A percentile compares a stretch with the other conserved stretches of the same genome.
Evolutionary conservation across 805 yeast genomes (phyloP).

Genomic region (Ogataea paraovalis): DNA sequence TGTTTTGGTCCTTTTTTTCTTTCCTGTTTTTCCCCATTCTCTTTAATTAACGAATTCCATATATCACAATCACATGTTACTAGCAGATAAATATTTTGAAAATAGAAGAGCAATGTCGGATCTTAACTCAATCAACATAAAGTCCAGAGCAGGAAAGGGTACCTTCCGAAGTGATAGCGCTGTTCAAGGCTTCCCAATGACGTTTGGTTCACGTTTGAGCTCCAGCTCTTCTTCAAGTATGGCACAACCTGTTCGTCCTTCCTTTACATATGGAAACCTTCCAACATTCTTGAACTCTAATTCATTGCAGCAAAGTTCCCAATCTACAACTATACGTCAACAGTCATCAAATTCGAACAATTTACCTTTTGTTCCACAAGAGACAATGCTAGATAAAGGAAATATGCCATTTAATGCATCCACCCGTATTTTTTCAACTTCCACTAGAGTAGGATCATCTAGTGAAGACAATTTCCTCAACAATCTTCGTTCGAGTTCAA

Average conservation of each 20-base stretch:
- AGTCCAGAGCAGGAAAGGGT: neutral
- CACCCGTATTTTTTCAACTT: conserved; percentile 5
- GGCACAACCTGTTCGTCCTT: conserved; percentile 10
- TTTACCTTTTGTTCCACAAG: conserved; percentile 19
- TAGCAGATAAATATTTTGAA: conserved; percentile 2
- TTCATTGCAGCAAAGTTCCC: conserved; percentile 4
- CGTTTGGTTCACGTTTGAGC: conserved; percentile 3
- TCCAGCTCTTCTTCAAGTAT: conserved; percentile 11
- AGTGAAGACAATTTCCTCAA: neutral
- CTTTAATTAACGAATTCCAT: too few species aligned
- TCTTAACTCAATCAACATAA: neutral
- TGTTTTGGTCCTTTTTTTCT: neutral
- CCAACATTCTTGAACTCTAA: conserved; percentile 14
- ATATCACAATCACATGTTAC: neutral
- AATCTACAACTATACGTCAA: conserved; percentile 8
- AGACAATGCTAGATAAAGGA: conserved; percentile 8
- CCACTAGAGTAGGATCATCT: conserved; percentile 7
- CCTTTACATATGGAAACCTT: conserved; percentile 15
- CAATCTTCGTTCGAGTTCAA: neutral
- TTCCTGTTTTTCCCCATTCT: neutral
- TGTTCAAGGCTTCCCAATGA: neutral
- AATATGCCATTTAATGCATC: neutral
- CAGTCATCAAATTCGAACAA: conserved; percentile 9
- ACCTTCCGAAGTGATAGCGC: neutral
- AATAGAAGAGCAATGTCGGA: conserved; percentile 1